These are phyloP conservation scores for Ustilago bromivora DNA, from an alignment of 1,284 basidiomycete genomes.

Conservation along the genomic window DNA sequence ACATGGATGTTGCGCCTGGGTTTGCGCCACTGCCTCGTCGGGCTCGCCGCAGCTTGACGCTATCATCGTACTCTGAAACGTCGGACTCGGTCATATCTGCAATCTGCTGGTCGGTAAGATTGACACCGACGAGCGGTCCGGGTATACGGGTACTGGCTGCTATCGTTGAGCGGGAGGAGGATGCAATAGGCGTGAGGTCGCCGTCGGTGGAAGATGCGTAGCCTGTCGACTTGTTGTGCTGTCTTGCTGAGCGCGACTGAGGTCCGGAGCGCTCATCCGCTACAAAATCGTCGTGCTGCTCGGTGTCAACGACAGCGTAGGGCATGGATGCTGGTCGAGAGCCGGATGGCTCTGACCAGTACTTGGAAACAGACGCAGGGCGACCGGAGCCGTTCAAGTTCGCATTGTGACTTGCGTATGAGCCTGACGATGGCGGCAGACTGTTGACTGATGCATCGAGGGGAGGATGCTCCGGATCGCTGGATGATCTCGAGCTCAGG, in stretches of 20 bases:
- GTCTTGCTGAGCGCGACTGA: conserved; percentile 21
- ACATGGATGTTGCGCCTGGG: conserved; percentile 23
- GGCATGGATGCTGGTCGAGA: conserved; percentile 10
- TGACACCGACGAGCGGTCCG: conserved; percentile 49
- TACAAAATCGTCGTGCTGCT: conserved; percentile 17
- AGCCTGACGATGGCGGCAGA: conserved; percentile 15
- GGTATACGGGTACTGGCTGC: conserved; percentile 20
- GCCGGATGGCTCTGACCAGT: conserved; percentile 33
- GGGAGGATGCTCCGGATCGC: conserved; percentile 13
- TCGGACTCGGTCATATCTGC: conserved; percentile 57
- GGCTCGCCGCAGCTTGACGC: conserved; percentile 32
- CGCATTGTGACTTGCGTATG: conserved; percentile 1
- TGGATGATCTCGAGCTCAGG: conserved; percentile 25
- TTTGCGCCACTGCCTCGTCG: conserved; percentile 25
- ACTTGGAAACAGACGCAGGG: conserved; percentile 14
- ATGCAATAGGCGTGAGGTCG: conserved; percentile 45
- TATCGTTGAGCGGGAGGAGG: conserved; percentile 23
- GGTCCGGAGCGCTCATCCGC: conserved; percentile 21
- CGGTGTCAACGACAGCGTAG: conserved; percentile 4
- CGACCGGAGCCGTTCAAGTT: neutral
- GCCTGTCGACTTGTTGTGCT: conserved; percentile 30
- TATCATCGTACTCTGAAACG: conserved; percentile 53
- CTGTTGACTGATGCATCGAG: conserved; percentile 25
- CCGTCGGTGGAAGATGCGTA: conserved; percentile 58
- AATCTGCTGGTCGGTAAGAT: conserved; percentile 41